Conservation (phyloP, 1,139 yeast genomes). For the Zygosaccharomyces sapae region DNA sequence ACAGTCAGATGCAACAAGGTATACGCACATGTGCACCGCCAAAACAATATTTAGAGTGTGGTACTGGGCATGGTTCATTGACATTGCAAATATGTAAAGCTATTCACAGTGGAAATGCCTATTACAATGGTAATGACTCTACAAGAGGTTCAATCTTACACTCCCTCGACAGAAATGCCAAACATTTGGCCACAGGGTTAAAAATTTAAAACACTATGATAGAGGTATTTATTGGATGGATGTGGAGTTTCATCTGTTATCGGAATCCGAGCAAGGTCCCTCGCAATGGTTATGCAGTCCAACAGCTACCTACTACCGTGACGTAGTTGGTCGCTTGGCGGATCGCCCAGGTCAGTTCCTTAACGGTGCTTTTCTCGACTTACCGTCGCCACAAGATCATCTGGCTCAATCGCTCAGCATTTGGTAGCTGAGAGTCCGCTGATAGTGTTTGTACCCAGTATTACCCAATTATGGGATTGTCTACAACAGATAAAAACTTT, state of each 20-base stretch:
- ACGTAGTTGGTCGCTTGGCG: constrained; percentile 12
- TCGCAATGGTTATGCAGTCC: constrained; percentile 38
- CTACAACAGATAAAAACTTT: constrained; percentile 31
- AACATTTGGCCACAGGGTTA: constrained; percentile 41
- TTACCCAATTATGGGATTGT: constrained; percentile 43
- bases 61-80: constrained; percentile 51
- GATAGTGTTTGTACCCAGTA: constrained; percentile 44
- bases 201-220: constrained; percentile 32
- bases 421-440: constrained; percentile 39
- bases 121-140: constrained; percentile 27
- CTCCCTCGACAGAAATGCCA: constrained; percentile 39
- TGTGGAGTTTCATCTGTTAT: constrained; percentile 42
- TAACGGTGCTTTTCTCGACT: constrained; percentile 44
- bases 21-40: constrained; percentile 23
- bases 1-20: neutral
- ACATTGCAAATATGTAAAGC: constrained; percentile 42
- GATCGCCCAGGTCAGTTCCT: constrained; percentile 31
- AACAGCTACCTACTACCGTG: constrained; percentile 23
- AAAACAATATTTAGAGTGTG: constrained; percentile 45
- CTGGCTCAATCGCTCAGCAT: constrained; percentile 34
- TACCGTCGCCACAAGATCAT: constrained; percentile 41
- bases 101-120: constrained; percentile 44
- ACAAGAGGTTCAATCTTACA: constrained; percentile 44
- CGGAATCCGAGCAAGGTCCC: constrained; percentile 36
- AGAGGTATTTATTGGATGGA: constrained; percentile 41